Evolutionary conservation across 2,329 filamentous ascomycete genomes (phyloP), one percentile per base, ranked within the genome.

Genomic region (Paradendryphiella salina): DNA sequence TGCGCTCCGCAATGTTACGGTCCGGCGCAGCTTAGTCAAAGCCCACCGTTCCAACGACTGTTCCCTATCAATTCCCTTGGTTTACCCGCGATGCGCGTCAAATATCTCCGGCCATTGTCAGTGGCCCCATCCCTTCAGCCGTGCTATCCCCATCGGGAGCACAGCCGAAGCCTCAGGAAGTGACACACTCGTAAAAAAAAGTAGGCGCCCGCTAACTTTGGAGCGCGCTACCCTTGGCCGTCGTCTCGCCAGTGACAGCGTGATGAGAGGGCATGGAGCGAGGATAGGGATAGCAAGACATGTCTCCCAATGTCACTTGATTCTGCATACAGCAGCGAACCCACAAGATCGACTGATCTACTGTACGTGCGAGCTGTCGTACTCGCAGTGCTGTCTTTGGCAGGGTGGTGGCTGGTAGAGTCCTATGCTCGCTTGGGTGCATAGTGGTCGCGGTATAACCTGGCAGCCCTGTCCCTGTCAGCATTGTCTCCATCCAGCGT

Each of bases 161-260:
- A 57, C 63, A 64, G 65, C 65, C 68, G 66, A 59, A 59, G 60
- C 60, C 59, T 62, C 56, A 64, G 65, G 56, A 59, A 61, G 62
- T 56, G 59, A 59, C 55, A 50, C 50, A 49, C 35, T 48, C 38
- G 54, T 56, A 48, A 56, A 58, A 59, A 64, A 66, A 61, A 63
- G 63, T 70, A 71, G 67, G 67, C 69, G 67, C 65, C 69, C 67
- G 64, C 67, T 70, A 69, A 64, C 50, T 55, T 57, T 64, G 61
- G 66, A 60, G 52, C 48, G 53, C 39, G 29, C 39, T 29, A 61
- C 56, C 61, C 60, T 53, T 62, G 61, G 56, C 28, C 37, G 33
- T 15, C 33, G 18, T 28, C 18, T 17, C 33, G 35, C 21, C 18
- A 28, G 39, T 41, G 39, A 32, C 28, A 41, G 39, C 26, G 26